Evolutionary conservation across 2,329 filamentous ascomycete species (phyloP), one percentile per base, ranked within the genome.

Genomic region (Xylaria sp.): DNA sequence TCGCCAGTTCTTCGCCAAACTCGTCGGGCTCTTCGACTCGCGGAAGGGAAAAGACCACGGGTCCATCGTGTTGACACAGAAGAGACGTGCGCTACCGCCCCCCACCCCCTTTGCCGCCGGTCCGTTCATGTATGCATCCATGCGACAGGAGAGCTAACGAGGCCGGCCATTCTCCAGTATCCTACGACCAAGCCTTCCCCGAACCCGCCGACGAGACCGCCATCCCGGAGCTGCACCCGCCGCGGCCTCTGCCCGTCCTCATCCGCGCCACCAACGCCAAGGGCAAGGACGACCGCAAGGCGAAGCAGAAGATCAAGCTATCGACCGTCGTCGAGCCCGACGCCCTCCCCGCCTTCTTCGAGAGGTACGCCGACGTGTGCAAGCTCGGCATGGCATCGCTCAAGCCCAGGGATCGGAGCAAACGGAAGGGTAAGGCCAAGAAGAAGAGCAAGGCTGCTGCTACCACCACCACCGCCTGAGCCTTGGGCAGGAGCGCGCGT

Each of bases 371-470:
- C 25, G 96, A 98, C 73, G 86, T 94, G 3, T 97, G 94, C 82
- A 97, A 97, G 83, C 83, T 86, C 0, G 93, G 94, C 6, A 97
- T 98, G 94, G 86, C 87, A 57, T 90, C 91, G 8, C 78, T 99
- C 81, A 98, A 97, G 88, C 97, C 97, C 78, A 87, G 96, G 73
- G 95, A 98, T 81, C 88, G 94, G 77, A 97, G 91, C 80, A 95
- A 93, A 86, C 90, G 90, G 83, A 93, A 92, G 78, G 90, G 91
- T 74, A 92, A 91, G 79, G 93, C 91, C 71, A 93, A 91, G 83
- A 89, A 86, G 79, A 88, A 85, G 82, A 92, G 90, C 83, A 90
- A 87, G 80, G 80, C 80, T 0, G 75, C 79, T 0, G 75, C 76
- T 9, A 72, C 75, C 1, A 43, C 61, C 1, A 43, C 61, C 2